Evolutionary conservation across 148 eudicot species (phyloP).

Genomic region (Rhododendron henanense): DNA sequence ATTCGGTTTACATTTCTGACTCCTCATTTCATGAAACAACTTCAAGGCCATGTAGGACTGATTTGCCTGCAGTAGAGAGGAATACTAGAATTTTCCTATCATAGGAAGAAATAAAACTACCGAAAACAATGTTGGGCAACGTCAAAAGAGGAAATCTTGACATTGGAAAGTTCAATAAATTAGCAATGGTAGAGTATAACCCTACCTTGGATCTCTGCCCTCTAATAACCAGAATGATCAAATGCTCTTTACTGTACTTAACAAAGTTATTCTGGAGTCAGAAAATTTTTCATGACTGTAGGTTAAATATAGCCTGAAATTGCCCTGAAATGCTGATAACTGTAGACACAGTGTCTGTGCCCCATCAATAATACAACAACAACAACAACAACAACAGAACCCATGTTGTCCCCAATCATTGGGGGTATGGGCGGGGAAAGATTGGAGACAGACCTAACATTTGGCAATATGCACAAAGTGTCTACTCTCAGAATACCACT

Average conservation of each 20-base stretch:
- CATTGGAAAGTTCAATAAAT: too few relatives aligned
- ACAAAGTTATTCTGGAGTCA: neutral
- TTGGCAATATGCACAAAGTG: too few relatives aligned
- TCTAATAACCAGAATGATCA: too few relatives aligned
- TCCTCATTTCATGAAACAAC: slow-evolving; percentile 73
- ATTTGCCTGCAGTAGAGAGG: slow-evolving; percentile 45
- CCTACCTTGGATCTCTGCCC: too few relatives aligned
- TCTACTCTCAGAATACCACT: too few relatives aligned
- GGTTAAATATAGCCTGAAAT: too few relatives aligned
- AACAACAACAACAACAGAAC: too few relatives aligned
- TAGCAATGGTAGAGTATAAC: too few relatives aligned
- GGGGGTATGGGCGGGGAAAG: too few relatives aligned
- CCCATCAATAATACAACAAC: neutral
- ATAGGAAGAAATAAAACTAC: neutral
- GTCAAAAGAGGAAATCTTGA: too few relatives aligned
- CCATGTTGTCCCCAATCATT: too few relatives aligned
- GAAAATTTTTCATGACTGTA: neutral
- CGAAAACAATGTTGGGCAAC: neutral
- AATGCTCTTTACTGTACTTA: neutral
- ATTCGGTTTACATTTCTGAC: slow-evolving; percentile 62
- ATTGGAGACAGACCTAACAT: too few relatives aligned
- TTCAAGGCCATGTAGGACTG: slow-evolving; percentile 73
- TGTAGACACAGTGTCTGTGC: neutral
- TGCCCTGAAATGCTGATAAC: neutral
- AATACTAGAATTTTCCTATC: neutral